Base-by-base conservation (phyloP, 148 eudicot species). In the Vaccinium macrocarpon region DNA sequence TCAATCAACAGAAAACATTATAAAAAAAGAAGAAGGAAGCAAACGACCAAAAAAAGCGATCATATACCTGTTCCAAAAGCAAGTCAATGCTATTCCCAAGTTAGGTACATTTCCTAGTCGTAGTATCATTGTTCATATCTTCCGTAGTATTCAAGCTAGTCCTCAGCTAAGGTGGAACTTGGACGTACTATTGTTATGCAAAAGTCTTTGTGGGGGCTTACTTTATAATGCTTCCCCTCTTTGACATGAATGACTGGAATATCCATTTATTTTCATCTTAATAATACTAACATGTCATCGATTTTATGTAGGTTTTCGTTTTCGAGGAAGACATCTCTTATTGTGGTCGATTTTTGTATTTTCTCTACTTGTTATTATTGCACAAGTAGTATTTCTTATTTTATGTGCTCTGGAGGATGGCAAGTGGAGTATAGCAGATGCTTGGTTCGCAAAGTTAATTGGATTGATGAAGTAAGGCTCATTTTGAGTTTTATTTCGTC, bases 381-480 rank as follows among this genome's bases (percentile, higher is more conserved):
- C 81, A 25, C 92, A 97, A 92, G 91, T 83, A 82, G 77, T 88
- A 81, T 90, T 92, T 85, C 90, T 93, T 48, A 74, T 90, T 86
- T 76, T 88, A 79, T 93, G 88, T 86, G 91, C 89, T 50, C 84
- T 88, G 85, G 83, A 88, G 90, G 91, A 87, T 85, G 90, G 84
- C 19, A 85, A 86, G 74, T 90, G 96, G 91, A 87, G 87, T 84
- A 46, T 88, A 77, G 88, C 88, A 79, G 93, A 92, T 87, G 82
- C 89, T 66, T 87, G 90, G 88, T 97, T 95, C 97, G 92, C 88
- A 85, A 92, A 92, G 93, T 87, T 95, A 81, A 72, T 92, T 85
- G 98, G 99, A 75, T 80, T 97, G 76, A 90, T 91, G 93, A 88
- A 89, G 99, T 95, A 91, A 82, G 91, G 83, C 49, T 83, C 83